Base-by-base conservation (phyloP, 768 basidiomycete genomes). In the Hypsizygus marmoreus region DNA sequence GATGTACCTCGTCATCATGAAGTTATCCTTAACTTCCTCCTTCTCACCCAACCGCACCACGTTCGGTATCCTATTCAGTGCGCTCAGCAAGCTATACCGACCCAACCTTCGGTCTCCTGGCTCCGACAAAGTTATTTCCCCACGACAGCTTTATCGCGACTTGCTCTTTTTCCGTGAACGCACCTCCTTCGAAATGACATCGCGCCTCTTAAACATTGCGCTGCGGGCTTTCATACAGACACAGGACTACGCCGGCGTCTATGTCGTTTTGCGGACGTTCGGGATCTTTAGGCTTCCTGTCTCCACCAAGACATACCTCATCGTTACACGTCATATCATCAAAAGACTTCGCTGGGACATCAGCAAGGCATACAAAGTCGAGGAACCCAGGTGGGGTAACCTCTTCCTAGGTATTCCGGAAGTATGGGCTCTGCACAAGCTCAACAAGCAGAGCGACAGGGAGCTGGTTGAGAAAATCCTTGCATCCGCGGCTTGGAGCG, bases 161-260 rank as follows among this genome's bases (percentile, higher is more conserved):
- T 71, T 82, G 65, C 57, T 78, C 43, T 19, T 51, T 10, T 68
- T 61, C 47, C 36, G 25, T 2, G 40, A 24, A 12, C 50, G 47
- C 13, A 28, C 44, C 4, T 63, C 64, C 0, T 57, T 67, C 6
- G 42, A 64, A 6, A 35, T 69, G 11, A 64, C 59, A 13, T 60
- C 64, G 0, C 67, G 61, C 24, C 59, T 75, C 1, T 55, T 81
- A 28, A 72, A 72, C 50, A 53, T 68, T 20, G 69, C 71, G 1
- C 62, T 82, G 4, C 69, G 70, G n/a, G 62, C 70, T 0, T 77
- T 79, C 51, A 58, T 82, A 43, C 57, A 56, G 0, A 54, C 60
- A 8, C 61, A 63, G 2, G 81, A 82, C 59, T 81, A 77, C 46
- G 59, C 74, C 9, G 80, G 67, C 1, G 78, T 76, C 1, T 69